These are phyloP conservation scores for Solanum stenotomum DNA, from an alignment of 257 asterid genomes.

Conservation along the genomic window DNA sequence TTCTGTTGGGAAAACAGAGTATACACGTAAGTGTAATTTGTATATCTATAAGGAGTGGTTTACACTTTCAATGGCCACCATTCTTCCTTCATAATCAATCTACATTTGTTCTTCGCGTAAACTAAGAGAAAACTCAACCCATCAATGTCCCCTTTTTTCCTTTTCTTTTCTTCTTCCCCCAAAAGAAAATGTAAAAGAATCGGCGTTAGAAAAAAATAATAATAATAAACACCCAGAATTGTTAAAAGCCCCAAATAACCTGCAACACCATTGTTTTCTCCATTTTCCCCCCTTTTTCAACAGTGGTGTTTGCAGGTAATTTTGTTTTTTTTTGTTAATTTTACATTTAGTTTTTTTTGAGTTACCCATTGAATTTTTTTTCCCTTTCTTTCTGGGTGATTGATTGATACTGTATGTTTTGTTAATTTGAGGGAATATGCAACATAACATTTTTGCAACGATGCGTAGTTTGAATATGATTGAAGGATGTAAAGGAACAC, in stretches of 20 bases:
- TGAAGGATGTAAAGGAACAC: constrained; percentile 71
- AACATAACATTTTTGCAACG: constrained; percentile 58
- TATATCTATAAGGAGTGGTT: not conserved
- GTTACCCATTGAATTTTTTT: not conserved
- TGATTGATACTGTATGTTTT: not conserved
- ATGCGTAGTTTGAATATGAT: constrained; percentile 80
- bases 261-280: constrained; percentile 31
- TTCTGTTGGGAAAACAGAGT: not conserved
- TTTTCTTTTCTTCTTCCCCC: not conserved
- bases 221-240: not conserved
- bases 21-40: not conserved
- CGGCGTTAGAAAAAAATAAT: not conserved
- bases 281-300: not conserved
- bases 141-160: not conserved
- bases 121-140: not conserved
- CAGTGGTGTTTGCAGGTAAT: constrained; percentile 69
- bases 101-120: not conserved
- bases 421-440: constrained; percentile 48
- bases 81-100: not conserved
- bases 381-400: not conserved
- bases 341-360: not conserved
- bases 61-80: constrained; percentile 10
- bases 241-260: not conserved
- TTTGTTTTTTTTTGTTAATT: not conserved
- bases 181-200: not conserved